Evolutionary conservation across 768 basidiomycete species (phyloP), one percentile per base, ranked within the genome.

Genomic region (Termitomyces sp.): DNA sequence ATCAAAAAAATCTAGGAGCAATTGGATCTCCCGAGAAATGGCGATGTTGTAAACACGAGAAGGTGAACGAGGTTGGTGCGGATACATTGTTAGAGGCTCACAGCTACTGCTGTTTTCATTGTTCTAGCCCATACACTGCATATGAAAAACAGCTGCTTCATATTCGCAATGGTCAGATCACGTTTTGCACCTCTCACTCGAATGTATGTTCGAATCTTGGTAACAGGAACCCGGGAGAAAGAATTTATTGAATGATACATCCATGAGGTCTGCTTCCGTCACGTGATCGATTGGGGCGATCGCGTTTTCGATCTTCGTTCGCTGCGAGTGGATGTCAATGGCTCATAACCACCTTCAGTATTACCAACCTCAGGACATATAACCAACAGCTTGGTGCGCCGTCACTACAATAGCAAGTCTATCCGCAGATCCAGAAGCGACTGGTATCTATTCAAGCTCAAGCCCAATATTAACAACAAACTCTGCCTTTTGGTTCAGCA

Each of bases 61-160:
- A 25, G 25, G 25, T 25, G 25, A 25, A 25, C 25, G 25, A 25
- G 25, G 25, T 25, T 25, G 25, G 25, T 25, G 25, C 25, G 25
- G 25, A 25, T 25, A 25, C 25, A 25, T 25, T 25, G 25, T 25
- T 25, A 25, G 25, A 25, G 25, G 20, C 85, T 64, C 65, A 91
- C 89, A 31, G 89, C 89, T 32, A 89, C 84, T 48, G 85, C 88
- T 31, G 91, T 83, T 64, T 89, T 92, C 74, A 88, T 90, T 67
- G 86, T 86, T 69, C 85, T 82, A 0, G 88, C 92, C 93, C 93
- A 96, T n/a, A 90, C 86, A 31, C 90, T 14, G 85, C 95, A 68
- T 59, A 98, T 85, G 79, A 97, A 98, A 78, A 98, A 98, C 32
- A 98, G 75, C 77, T 98, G 96, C 45, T 97, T 96, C 61, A 90